Evolutionary conservation across 441 rosid genomes (phyloP), one percentile per base, ranked within the genome.

Genomic region (Daphne laureola): DNA sequence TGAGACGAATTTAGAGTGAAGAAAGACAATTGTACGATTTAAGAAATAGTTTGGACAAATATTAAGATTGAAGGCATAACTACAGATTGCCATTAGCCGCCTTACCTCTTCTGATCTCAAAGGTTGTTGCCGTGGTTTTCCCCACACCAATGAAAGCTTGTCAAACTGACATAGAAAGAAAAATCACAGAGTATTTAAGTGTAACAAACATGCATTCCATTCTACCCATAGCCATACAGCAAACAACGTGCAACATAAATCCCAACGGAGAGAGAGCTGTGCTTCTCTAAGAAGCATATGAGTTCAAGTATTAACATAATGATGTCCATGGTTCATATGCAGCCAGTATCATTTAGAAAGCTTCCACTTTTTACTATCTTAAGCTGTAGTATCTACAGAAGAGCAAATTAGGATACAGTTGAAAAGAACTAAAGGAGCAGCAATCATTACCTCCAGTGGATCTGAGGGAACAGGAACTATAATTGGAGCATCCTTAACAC

Each of bases 51-150:
- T 31, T 31, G 38, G 25, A 59, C 52, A 55, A 60, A 18, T 1
- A 62, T 17, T 47, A 26, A 49, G 56, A 48, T 14, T 53, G 46
- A 16, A 21, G 25, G 25, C 17, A 40, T 21, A 52, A 31, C 15
- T 38, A 36, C 38, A 23, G 51, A 23, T 38, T 53, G 43, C 35
- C 18, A 17, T 17, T 52, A 17, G 45, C 36, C 40, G 46, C 69
- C 11, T 67, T 66, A 94, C 99, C 95, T 87, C 98, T 67, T 75
- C 80, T 52, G 49, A 61, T 17, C 83, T 82, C 73, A 90, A 71
- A 14, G 90, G 89, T 41, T 86, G 71, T 60, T 84, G 96, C 67
- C 99, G 75, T 49, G 96, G 94, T 62, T 90, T 81, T 53, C 99
- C 98, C 98, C 96, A 94, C 42, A 83, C 84, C 64, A 94, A 78